Evolutionary conservation across 352 stramenopile genomes (phyloP), one percentile per base, ranked within the genome.

Genomic region (Phytophthora europaea): DNA sequence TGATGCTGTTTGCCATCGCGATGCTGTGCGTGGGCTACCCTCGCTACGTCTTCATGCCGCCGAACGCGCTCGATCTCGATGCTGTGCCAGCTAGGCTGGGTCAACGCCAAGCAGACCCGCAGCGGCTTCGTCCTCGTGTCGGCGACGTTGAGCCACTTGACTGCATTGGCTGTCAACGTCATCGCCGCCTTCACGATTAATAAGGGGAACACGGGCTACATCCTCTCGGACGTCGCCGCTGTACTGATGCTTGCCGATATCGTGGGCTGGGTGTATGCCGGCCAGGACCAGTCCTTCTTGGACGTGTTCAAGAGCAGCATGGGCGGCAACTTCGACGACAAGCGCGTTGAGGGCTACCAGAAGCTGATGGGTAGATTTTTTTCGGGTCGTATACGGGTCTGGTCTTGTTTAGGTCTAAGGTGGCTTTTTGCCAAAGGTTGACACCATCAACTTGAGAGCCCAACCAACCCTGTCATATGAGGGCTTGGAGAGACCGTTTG

Each of bases 1-100:
- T 88, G 13, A 85, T 92, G 77, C 9, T 68, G 2, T 2, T 88
- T 16, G 71, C 80, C 0, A 72, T 90, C 26, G 6, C 54, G 5
- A 70, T 82, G 22, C 76, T 93, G 45, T 67, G 81, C 16, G 23
- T 81, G 12, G 80, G 78, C n/a, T 81, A 73, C 61, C 72, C 71
- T 48, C 83, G 83, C 62, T 93, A 93, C 61, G 79, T 93, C 34
- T 78, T 84, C 67, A 31, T 79, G 16, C 51, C 74, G 10, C 82
- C 85, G 0, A 75, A 68, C 3, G 69, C 75, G 72, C 10, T 75
- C 81, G 0, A 88, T 91, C 47, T 88, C 78, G 8, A 85, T 74
- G 45, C 6, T 91, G 51, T 72, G 83, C 43, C 56, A 67, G 9
- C 38, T 91, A 15, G 52, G 79, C 16, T 70, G 77, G 60, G 40